Base-by-base conservation (phyloP, 768 basidiomycete species). In the Amanita polypyramis region DNA sequence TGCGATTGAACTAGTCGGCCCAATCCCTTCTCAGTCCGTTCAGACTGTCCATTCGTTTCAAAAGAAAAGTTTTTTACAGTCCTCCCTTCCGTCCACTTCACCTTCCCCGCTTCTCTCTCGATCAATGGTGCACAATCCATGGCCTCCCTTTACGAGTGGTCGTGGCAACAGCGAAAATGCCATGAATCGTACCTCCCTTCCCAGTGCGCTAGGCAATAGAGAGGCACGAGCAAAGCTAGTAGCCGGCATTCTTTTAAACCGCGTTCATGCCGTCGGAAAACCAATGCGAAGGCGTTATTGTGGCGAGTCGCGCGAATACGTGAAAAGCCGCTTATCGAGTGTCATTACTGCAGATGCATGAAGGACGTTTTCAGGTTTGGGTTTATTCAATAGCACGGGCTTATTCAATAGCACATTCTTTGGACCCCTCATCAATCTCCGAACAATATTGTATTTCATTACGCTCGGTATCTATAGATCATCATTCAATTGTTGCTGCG, bases 201-300 rank as follows among this genome's bases (percentile, higher is more conserved):
- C 45, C n/a, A 45, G 20, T 37, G 23, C 23, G 9, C 5, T 15
- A 23, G 21, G 23, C 15, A 45, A 34, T 36, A 27, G 59, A 51
- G 69, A 70, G 47, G 65, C 68, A 4, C 65, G 70, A 11, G 69
- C 72, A 50, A 70, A 68, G 55, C 68, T 79, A 45, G 77, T 82
- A 1, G 79, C 79, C 2, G 76, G 75, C 15, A 77, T 77, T 39
- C 59, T 82, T 27, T 65, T 82, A 21, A 74, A 73, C 55, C 66
- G 78, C 17, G 71, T 76, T 30, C 70, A 72, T 51, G 70, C 66
- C 0, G 69, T 69, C 3, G 76, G 77, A n/a, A 69, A 67, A 49
- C 77, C 77, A 1, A 67, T 75, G 67, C 64, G 76, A n/a, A 62
- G 73, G 49, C 52, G 63, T 30, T 63, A 63, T 3, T 60, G 58